Evolutionary conservation across 345 rosid species (phyloP).

Genomic region (Citrus reticulata): DNA sequence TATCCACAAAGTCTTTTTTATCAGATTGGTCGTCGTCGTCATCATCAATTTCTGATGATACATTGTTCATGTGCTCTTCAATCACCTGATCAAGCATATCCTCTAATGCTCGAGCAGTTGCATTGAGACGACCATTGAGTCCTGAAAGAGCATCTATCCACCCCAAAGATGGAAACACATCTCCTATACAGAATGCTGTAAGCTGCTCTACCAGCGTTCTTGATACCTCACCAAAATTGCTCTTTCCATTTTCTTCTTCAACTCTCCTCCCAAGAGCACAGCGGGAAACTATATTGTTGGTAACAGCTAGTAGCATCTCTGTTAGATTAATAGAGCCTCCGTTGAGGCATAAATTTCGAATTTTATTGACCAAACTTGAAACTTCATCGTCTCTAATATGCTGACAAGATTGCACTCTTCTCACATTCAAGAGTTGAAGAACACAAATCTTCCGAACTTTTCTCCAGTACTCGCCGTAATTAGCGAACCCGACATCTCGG

Average conservation of each 20-base stretch:
- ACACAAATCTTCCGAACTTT: too few species aligned
- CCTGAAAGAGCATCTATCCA: not conserved
- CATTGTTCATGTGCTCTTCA: not conserved
- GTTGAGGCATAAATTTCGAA: too few species aligned
- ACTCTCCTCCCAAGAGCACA: slow-evolving; percentile 4
- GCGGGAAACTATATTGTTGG: slow-evolving; percentile 12
- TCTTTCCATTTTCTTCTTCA: not conserved
- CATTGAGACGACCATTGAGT: not conserved
- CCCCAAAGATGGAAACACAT: not conserved
- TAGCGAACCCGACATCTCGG: too few species aligned
- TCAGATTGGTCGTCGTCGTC: not conserved
- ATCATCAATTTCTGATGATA: not conserved
- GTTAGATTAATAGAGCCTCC: not conserved
- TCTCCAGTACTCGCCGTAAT: too few species aligned
- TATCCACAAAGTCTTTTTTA: slow-evolving; percentile 19
- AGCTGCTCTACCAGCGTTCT: not conserved
- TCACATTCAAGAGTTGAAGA: too few species aligned
- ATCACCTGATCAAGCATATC: not conserved
- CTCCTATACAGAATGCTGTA: not conserved
- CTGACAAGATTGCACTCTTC: too few species aligned
- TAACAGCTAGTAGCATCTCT: not conserved
- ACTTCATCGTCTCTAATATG: not conserved
- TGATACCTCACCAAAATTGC: not conserved
- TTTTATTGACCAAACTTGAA: too few species aligned
- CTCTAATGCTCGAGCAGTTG: not conserved